Evolutionary conservation across 1,139 yeast species (phyloP).

Genomic region (Williopsis jadinii): DNA sequence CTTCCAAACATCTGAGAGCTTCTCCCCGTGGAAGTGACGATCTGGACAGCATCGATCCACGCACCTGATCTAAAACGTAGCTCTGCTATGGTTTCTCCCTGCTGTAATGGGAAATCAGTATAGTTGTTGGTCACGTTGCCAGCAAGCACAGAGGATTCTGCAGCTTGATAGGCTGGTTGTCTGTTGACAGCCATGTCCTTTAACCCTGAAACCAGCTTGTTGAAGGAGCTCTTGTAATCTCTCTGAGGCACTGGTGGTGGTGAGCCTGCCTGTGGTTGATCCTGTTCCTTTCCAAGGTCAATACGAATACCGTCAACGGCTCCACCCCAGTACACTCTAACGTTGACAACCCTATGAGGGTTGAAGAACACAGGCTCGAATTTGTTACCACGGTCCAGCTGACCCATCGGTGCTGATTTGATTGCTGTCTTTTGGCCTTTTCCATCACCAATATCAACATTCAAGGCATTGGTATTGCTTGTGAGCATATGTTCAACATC

Average conservation of each 20-base stretch:
- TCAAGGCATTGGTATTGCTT: slow-evolving; percentile 9
- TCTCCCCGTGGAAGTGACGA: slow-evolving; percentile 49
- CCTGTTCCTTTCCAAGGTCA: slow-evolving; percentile 7
- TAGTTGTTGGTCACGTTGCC: slow-evolving; percentile 59
- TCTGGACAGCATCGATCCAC: slow-evolving; percentile 85
- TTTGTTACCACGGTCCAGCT: slow-evolving; percentile 22
- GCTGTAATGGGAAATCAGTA: slow-evolving; percentile 47
- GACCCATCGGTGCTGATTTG: slow-evolving; percentile 42
- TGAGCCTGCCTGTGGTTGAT: slow-evolving; percentile 25
- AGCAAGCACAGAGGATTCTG: slow-evolving; percentile 31
- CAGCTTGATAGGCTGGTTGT: not conserved
- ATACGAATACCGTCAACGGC: slow-evolving; percentile 72
- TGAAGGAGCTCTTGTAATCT: slow-evolving; percentile 34
- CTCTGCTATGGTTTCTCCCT: slow-evolving; percentile 54
- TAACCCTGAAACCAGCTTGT: slow-evolving; percentile 19
- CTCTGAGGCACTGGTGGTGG: slow-evolving; percentile 43
- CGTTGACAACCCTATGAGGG: slow-evolving; percentile 31
- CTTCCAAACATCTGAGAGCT: slow-evolving; percentile 53
- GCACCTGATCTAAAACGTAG: slow-evolving; percentile 67
- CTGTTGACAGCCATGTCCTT: slow-evolving; percentile 1
- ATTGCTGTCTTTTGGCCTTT: slow-evolving; percentile 34
- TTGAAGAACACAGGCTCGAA: slow-evolving; percentile 17
- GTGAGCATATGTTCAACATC: slow-evolving; percentile 21
- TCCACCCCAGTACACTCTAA: slow-evolving; percentile 61
- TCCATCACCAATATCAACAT: slow-evolving; percentile 35